These are phyloP conservation scores for Boletus subluridellus DNA, from an alignment of 1,284 basidiomycete species.

Conservation along the genomic window DNA sequence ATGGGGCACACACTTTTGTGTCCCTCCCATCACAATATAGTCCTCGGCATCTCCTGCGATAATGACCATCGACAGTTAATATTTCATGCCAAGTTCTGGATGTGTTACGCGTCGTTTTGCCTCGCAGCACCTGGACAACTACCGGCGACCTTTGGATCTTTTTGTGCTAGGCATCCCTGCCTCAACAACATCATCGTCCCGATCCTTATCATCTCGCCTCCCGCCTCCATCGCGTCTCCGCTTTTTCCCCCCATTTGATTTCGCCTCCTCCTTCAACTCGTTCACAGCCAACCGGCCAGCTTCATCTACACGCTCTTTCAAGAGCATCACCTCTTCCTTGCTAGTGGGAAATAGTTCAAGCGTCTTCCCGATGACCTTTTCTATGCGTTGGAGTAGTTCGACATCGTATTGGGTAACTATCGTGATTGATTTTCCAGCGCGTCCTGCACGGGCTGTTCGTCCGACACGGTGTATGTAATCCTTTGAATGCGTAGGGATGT, in stretches of 20 bases:
- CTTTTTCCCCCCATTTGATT: constrained; percentile 53
- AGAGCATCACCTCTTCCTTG: constrained; percentile 84
- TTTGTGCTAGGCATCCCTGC: constrained; percentile 69
- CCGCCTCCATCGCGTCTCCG: constrained; percentile 48
- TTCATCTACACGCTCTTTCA: constrained; percentile 89
- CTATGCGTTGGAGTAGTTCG: constrained; percentile 93
- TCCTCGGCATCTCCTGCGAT: too few relatives aligned
- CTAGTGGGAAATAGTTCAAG: constrained; percentile 91
- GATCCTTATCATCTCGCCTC: constrained; percentile 66
- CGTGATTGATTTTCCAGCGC: constrained; percentile 93
- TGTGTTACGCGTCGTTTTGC: background rate
- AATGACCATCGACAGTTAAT: too few relatives aligned
- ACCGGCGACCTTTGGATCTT: constrained; percentile 43
- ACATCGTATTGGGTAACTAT: constrained; percentile 99
- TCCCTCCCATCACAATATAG: background rate
- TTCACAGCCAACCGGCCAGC: constrained; percentile 80
- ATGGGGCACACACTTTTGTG: constrained; percentile 50
- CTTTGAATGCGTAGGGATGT: constrained; percentile 97
- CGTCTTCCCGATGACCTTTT: constrained; percentile 88
- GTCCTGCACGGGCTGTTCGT: constrained; percentile 93
- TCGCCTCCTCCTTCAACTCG: constrained; percentile 70
- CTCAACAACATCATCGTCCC: constrained; percentile 84
- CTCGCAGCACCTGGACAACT: background rate
- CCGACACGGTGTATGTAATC: constrained; percentile 99
- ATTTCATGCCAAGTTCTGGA: background rate